These are phyloP conservation scores for Cercis canadensis DNA, from an alignment of 306 rosid genomes.

Conservation along the genomic window DNA sequence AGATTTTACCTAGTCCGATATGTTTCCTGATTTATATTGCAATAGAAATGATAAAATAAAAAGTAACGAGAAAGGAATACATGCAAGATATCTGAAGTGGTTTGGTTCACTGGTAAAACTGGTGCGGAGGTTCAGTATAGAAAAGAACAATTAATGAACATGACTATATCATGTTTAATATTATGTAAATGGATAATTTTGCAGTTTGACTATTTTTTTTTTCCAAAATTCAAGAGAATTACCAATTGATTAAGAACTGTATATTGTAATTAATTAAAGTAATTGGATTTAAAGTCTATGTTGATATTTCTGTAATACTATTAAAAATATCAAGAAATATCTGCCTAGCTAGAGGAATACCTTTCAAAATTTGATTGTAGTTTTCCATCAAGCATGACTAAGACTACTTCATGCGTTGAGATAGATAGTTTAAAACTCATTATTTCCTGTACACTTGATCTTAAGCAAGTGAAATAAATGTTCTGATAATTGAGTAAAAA, in stretches of 20 bases:
- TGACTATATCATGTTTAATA: too few relatives aligned
- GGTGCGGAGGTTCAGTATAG: too few relatives aligned
- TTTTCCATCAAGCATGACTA: conserved; percentile 3
- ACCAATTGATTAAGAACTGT: neutral
- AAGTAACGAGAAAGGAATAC: too few relatives aligned
- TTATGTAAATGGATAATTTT: too few relatives aligned
- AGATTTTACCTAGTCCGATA: too few relatives aligned
- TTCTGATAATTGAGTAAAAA: neutral
- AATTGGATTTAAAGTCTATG: neutral
- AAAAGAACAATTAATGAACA: too few relatives aligned
- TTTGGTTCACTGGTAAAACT: too few relatives aligned
- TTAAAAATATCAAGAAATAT: neutral
- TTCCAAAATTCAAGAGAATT: too few relatives aligned
- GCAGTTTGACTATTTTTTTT: too few relatives aligned
- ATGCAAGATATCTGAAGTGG: too few relatives aligned
- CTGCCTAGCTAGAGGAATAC: neutral
- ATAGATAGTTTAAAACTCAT: conserved; percentile 5
- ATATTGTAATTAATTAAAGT: neutral
- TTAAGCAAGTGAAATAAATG: conserved; percentile 1
- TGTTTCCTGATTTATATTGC: too few relatives aligned
- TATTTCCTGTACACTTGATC: neutral
- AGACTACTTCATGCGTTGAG: neutral
- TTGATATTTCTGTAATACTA: neutral
- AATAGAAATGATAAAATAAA: too few relatives aligned
- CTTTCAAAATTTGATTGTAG: conserved; percentile 5